These are phyloP conservation scores for Apiotrichum brassicae DNA, from an alignment of 1,284 basidiomycete species.

Conservation along the genomic window DNA sequence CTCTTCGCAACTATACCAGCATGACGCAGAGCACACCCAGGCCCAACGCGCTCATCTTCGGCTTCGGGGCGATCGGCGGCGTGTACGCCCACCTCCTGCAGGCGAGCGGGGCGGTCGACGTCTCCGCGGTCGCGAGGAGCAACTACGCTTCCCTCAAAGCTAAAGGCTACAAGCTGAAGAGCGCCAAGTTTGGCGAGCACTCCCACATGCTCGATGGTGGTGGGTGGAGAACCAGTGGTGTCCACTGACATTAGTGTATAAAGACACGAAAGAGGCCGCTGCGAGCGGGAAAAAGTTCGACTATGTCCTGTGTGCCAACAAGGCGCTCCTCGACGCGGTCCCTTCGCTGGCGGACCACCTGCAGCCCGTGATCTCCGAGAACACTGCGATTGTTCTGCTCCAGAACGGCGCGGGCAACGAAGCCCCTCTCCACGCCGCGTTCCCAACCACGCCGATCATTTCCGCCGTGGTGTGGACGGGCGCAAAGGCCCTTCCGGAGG, in stretches of 20 bases:
- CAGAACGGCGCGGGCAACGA: slow-evolving; percentile 53
- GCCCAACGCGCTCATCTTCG: slow-evolving; percentile 43
- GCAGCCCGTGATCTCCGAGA: slow-evolving; percentile 28
- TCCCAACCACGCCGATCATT: slow-evolving; percentile 48
- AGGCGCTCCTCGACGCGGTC: slow-evolving; percentile 42
- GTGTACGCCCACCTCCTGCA: slow-evolving; percentile 49
- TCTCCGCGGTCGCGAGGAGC: slow-evolving; percentile 49
- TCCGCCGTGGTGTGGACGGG: slow-evolving; percentile 50
- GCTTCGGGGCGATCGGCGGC: slow-evolving; percentile 48
- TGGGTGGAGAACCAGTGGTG: slow-evolving; percentile 16
- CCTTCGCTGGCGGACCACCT: slow-evolving; percentile 43
- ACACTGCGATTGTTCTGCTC: slow-evolving; percentile 49
- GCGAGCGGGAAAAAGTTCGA: slow-evolving; percentile 33
- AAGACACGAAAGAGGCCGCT: slow-evolving; percentile 38
- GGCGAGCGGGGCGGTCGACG: slow-evolving; percentile 40
- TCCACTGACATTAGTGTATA: slow-evolving; percentile 30
- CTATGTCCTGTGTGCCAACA: slow-evolving; percentile 46
- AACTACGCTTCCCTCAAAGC: slow-evolving; percentile 47
- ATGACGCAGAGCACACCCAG: slow-evolving; percentile 10
- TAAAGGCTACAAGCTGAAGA: slow-evolving; percentile 39
- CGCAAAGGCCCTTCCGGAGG: slow-evolving; percentile 33
- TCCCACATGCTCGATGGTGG: slow-evolving; percentile 41
- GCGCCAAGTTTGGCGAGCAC: slow-evolving; percentile 38
- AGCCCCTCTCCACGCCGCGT: slow-evolving; percentile 45
- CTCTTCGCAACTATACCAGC: background rate